Conservation (phyloP, 2,329 filamentous ascomycete genomes). For the Paracoccidioides lutzii region DNA sequence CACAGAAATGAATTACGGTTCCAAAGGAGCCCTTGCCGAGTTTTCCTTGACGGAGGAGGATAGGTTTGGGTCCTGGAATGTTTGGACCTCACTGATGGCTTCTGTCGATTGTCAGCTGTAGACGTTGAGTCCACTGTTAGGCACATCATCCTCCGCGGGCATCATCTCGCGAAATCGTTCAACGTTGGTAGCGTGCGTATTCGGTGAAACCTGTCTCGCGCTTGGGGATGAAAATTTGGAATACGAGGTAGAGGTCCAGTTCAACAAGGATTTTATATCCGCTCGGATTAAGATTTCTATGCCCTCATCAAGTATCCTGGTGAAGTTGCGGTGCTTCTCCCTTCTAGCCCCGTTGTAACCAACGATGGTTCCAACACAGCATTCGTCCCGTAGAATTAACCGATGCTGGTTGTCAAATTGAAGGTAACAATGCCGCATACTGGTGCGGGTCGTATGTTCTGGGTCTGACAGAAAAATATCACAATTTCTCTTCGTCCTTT, state of each 20-base stretch:
- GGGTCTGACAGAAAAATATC: not conserved
- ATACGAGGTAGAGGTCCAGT: not conserved
- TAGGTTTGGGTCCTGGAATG: not conserved
- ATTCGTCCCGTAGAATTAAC: not conserved
- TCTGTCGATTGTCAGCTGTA: not conserved
- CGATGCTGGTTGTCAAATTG: constrained; percentile 1
- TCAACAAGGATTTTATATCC: not conserved
- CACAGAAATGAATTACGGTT: not conserved
- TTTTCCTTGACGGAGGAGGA: not conserved
- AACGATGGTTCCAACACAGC: not conserved
- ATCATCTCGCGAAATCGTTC: not conserved
- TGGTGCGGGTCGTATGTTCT: not conserved
- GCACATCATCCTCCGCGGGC: not conserved
- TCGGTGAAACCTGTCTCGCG: not conserved
- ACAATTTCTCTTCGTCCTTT: not conserved
- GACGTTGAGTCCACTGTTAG: not conserved
- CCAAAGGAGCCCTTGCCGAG: not conserved
- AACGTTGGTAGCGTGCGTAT: not conserved
- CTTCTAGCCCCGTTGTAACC: not conserved
- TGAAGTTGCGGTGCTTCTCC: not conserved
- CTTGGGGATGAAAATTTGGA: not conserved
- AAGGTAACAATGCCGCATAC: not conserved
- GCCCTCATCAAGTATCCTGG: not conserved
- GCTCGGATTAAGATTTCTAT: not conserved
- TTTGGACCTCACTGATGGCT: not conserved